Base-by-base conservation (phyloP, 192 early-diverging fungal species). In the Bifiguratus adelaidae region DNA sequence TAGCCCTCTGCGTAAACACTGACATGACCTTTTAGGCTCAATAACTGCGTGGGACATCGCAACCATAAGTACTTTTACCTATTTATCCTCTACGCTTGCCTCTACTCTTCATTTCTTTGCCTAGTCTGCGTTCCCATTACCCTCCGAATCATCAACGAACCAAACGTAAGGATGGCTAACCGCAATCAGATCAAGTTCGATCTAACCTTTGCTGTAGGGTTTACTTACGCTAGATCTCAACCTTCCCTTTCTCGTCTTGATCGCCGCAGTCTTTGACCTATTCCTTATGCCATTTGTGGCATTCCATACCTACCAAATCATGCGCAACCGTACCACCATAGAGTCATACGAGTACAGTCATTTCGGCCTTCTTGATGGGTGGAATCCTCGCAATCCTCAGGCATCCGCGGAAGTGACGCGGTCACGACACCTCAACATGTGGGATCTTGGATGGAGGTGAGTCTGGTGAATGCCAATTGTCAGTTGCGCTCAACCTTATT, bases 321-420 rank as follows among this genome's bases (percentile, higher is more conserved):
- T 69, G 6, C 54, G 58, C 13, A 78, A 78, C 33, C 58, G 67
- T 25, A 78, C 76, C 1, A 78, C 76, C 0, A 74, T 78, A 21
- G 76, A 78, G 27, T 65, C 62, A 7, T 64, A 64, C 24, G 61
- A 58, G 33, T 51, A 53, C 25, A 29, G 55, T 15, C 56, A 64
- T 34, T 64, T 36, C 25, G 30, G 41, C 38, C 25, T 64, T n/a
- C 50, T 54, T 0, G 34, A 19, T 6, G n/a, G n/a, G n/a, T n/a
- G n/a, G n/a, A 16, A 33, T 11, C 28, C 42, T 33, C 27, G 34
- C 15, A 38, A 47, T 16, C 28, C 7, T 6, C 7, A 15, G 4
- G 18, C 37, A 15, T 15, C 16, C 22, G 22, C 37, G 0, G 61
- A 58, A 41, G 37, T 64, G 2, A 44, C 56, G 21, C 46, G 50